Evolutionary conservation across 306 rosid genomes (phyloP), one percentile per base, ranked within the genome.

Genomic region (Lathyrus oleraceus): DNA sequence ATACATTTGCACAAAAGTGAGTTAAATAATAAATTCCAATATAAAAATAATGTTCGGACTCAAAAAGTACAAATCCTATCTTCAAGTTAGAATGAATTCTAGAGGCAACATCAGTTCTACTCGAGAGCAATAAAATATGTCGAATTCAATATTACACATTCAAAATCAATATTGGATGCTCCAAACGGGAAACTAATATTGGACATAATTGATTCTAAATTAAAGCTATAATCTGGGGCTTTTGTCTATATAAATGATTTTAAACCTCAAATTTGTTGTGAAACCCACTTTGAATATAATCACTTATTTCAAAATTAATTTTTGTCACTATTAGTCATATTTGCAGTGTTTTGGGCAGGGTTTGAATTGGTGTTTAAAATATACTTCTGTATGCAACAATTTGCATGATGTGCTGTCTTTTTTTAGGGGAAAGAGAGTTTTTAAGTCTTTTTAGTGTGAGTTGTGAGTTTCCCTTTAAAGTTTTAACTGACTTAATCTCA

Each of bases 401-500:
- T 58, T 43, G 54, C 48, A 69, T 60, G 25, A 8, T 59, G 8
- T 49, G 40, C n/a, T 43, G 16, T 28, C 43, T 3, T 8, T 47
- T 51, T 21, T n/a, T 52, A 14, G 10, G 61, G 25, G 57, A 39
- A 36, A 15, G 3, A 32, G 52, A 21, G 28, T 67, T 45, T 45
- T 57, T n/a, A 51, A 60, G 27, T 70, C 67, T 36, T 43, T 47
- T 20, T 40, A 32, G 54, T 65, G 40, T 44, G 61, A 11, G 68
- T 14, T 28, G 71, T 44, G 61, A 17, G 72, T 14, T 48, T 75
- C 59, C 19, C 47, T 7, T 20, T 62, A 0, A 36, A 57, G 36
- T 66, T 72, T 62, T 43, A 10, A 48, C 54, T 72, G 21, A 30
- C 54, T 51, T 70, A 48, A 69, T 47, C 16, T 61, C 28, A n/a